phyloP scores from a whole-genome alignment of 768 basidiomycete genomes.

The Amanita muscaria region DNA sequence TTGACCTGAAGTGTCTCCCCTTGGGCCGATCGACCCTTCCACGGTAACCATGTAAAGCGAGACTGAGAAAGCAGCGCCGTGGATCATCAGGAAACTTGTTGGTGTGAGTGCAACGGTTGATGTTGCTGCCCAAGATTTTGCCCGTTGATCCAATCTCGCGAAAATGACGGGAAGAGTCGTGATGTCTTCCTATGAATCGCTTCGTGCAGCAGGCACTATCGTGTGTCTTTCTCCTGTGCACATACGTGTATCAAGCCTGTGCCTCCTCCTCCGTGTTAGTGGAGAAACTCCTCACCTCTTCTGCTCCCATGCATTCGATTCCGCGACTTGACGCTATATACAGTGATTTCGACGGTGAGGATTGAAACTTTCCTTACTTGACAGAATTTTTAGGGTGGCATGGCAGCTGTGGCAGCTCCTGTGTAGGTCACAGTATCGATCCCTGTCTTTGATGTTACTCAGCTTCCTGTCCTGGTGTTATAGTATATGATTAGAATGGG shows the following conservation, averaged over 20 bases:
- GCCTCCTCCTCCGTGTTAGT: too few relatives aligned
- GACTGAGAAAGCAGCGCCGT: conserved; percentile 48
- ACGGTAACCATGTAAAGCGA: conserved; percentile 33
- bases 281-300: conserved; percentile 58
- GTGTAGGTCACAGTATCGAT: conserved; percentile 21
- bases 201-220: conserved; percentile 50
- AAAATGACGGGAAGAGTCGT: conserved; percentile 56
- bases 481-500: conserved; percentile 36
- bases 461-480: neutral
- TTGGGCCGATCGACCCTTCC: conserved; percentile 43
- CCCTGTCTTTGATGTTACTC: neutral
- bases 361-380: neutral
- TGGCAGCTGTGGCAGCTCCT: conserved; percentile 29
- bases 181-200: conserved; percentile 54
- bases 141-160: conserved; percentile 21
- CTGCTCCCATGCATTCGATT: conserved; percentile 58
- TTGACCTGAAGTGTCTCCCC: too few relatives aligned
- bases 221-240: conserved; percentile 55
- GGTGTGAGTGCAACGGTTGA: conserved; percentile 38
- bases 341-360: conserved; percentile 50
- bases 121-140: too few relatives aligned
- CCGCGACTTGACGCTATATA: conserved; percentile 52
- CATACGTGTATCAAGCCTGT: conserved; percentile 5
- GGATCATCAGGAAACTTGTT: conserved; percentile 57
- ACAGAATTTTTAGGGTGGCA: conserved; percentile 24